Percentiles rank a stretch among this genome's conserved stretches.
These are phyloP conservation scores for Amauroascus verrucosus DNA, from an alignment of 2,329 filamentous ascomycete species.

Conservation along the genomic window DNA sequence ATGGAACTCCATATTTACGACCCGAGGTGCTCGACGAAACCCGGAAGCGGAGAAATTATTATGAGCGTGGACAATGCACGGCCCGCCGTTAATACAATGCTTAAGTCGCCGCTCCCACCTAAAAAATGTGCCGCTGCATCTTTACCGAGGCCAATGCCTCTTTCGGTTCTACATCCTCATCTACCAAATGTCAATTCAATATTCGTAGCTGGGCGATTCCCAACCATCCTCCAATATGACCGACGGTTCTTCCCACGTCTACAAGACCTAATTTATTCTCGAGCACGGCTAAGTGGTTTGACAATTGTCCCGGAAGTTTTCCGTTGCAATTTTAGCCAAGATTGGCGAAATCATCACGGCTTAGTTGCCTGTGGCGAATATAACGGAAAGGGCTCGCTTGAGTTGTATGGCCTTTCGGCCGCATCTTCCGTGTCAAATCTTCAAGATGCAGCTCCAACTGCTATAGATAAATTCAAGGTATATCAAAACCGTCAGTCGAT, in stretches of 20 bases:
- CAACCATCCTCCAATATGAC: slow-evolving; percentile 81
- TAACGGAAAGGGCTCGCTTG: slow-evolving; percentile 79
- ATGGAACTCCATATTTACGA: slow-evolving; percentile 76
- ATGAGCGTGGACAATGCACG: too few species aligned
- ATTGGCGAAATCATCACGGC: slow-evolving; percentile 49
- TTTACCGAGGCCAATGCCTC: slow-evolving; percentile 67
- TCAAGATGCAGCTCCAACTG: neutral
- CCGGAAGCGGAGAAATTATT: neutral
- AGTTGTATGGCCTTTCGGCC: slow-evolving; percentile 53
- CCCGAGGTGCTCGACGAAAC: slow-evolving; percentile 39
- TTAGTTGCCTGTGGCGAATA: slow-evolving; percentile 81
- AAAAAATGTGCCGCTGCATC: slow-evolving; percentile 47
- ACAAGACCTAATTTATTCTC: slow-evolving; percentile 69
- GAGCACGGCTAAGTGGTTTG: slow-evolving; percentile 65
- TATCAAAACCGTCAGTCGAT: slow-evolving; percentile 77
- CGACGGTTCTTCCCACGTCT: slow-evolving; percentile 72
- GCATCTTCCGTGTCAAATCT: neutral
- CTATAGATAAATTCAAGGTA: slow-evolving; percentile 15
- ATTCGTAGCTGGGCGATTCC: slow-evolving; percentile 79
- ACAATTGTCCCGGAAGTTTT: slow-evolving; percentile 52
- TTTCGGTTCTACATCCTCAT: slow-evolving; percentile 71
- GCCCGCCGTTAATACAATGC: too few species aligned
- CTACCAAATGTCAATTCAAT: slow-evolving; percentile 61
- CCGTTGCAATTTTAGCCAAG: slow-evolving; percentile 37
- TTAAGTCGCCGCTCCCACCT: too few species aligned